These are phyloP conservation scores for Amoeboaphelidium occidentale DNA, from an alignment of 371 early-diverging fungal species.

Conservation along the genomic window DNA sequence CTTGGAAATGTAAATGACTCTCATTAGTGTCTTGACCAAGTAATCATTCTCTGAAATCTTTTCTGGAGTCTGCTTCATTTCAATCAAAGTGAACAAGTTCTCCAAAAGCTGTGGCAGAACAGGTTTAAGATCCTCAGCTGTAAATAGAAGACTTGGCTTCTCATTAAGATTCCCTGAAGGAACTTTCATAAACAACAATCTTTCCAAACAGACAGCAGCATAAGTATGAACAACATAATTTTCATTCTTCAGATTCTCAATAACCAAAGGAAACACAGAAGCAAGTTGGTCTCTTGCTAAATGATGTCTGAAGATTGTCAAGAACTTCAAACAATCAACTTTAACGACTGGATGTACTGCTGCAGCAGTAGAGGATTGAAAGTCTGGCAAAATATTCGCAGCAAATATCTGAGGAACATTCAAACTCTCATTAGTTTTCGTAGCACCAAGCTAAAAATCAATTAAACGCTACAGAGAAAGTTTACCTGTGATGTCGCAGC, in stretches of 20 bases:
- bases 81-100: slow-evolving; percentile 46
- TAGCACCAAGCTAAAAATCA: slow-evolving; percentile 32
- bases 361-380: slow-evolving; percentile 25
- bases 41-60: slow-evolving; percentile 89
- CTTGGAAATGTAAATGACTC: slow-evolving; percentile 45
- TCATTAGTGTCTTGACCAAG: slow-evolving; percentile 58
- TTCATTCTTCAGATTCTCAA: slow-evolving; percentile 45
- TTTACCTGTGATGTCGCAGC: slow-evolving; percentile 21
- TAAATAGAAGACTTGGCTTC: too few relatives aligned
- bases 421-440: slow-evolving; percentile 43
- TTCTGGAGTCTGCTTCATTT: slow-evolving; percentile 30
- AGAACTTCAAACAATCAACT: slow-evolving; percentile 74
- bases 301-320: slow-evolving; percentile 75
- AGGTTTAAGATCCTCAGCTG: slow-evolving; percentile 37
- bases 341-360: slow-evolving; percentile 60
- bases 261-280: slow-evolving; percentile 46
- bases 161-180: slow-evolving; percentile 17
- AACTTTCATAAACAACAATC: slow-evolving; percentile 50
- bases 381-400: slow-evolving; percentile 48
- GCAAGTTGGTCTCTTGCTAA: slow-evolving; percentile 26
- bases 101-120: slow-evolving; percentile 36
- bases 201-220: slow-evolving; percentile 71
- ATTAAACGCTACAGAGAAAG: background rate
- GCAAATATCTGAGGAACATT: slow-evolving; percentile 57
- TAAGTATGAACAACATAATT: slow-evolving; percentile 74